Percentiles rank a stretch among this genome's conserved stretches.
Conservation (phyloP, 306 rosid species). For the Heteromeles arbutifolia region DNA sequence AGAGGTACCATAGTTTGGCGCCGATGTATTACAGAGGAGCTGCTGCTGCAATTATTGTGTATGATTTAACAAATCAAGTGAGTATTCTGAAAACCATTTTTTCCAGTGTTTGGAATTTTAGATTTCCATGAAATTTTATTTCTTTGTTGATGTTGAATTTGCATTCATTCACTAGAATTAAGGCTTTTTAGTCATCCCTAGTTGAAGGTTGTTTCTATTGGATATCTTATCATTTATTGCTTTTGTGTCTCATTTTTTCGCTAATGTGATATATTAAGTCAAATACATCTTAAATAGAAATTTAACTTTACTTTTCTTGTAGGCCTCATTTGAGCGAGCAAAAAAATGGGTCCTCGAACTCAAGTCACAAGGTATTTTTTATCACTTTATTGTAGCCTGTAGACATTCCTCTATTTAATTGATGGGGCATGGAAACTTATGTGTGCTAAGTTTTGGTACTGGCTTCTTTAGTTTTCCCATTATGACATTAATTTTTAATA, state of each 20-base stretch:
- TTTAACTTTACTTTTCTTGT: not conserved
- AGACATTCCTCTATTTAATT: not conserved
- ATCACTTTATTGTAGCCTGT: not conserved
- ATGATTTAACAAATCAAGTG: constrained; percentile 52
- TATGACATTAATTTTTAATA: not conserved
- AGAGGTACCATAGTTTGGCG: constrained; percentile 58
- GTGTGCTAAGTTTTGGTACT: not conserved
- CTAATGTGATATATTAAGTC: not conserved
- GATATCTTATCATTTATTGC: not conserved
- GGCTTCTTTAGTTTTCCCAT: not conserved
- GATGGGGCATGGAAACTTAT: not conserved
- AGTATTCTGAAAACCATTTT: constrained; percentile 13
- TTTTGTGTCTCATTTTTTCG: not conserved
- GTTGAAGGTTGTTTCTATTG: not conserved
- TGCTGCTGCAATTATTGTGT: constrained; percentile 59
- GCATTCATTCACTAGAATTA: not conserved
- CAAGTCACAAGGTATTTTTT: constrained; percentile 45
- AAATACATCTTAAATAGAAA: not conserved
- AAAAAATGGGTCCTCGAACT: constrained; percentile 57
- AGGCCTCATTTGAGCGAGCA: constrained; percentile 57
- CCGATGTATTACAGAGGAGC: constrained; percentile 66
- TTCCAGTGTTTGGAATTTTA: not conserved
- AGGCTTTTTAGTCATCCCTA: not conserved
- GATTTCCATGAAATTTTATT: not conserved
- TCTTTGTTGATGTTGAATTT: not conserved